phyloP scores from a whole-genome alignment of 2,329 filamentous ascomycete genomes.

The Aspergillus cejpii region DNA sequence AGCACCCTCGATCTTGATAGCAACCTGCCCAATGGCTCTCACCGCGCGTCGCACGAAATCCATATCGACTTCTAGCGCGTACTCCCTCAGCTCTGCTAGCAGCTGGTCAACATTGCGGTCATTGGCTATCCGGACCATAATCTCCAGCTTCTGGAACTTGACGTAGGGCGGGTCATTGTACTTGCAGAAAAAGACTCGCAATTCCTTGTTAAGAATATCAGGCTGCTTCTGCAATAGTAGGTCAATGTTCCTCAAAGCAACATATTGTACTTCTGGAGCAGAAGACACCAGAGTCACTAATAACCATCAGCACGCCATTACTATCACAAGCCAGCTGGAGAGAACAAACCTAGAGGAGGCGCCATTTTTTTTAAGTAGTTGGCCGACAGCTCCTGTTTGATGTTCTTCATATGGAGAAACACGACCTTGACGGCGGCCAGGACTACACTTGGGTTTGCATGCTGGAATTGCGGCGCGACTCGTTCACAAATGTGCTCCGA shows the following conservation, averaged over 20 bases:
- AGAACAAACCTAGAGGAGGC: conserved; percentile 70
- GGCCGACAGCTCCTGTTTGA: conserved; percentile 69
- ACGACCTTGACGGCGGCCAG: conserved; percentile 96
- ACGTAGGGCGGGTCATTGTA: conserved; percentile 98
- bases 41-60: conserved; percentile 93
- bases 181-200: conserved; percentile 99
- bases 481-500: conserved; percentile 97
- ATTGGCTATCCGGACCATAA: conserved; percentile 98
- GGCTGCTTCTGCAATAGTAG: conserved; percentile 91
- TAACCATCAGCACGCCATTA: conserved; percentile 19
- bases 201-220: conserved; percentile 92
- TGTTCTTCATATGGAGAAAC: conserved; percentile 86
- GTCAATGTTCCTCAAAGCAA: conserved; percentile 92
- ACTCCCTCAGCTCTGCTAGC: conserved; percentile 90
- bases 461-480: conserved; percentile 93
- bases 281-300: conserved; percentile 91
- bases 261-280: conserved; percentile 94
- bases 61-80: conserved; percentile 97
- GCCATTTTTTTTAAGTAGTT: conserved; percentile 99
- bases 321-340: neutral
- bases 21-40: conserved; percentile 93
- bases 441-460: conserved; percentile 95
- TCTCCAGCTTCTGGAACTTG: conserved; percentile 95
- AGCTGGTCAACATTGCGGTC: conserved; percentile 94
- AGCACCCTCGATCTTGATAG: conserved; percentile 94